Base-by-base conservation (phyloP, 805 yeast genomes). In the Yamadazyma kitorensis region DNA sequence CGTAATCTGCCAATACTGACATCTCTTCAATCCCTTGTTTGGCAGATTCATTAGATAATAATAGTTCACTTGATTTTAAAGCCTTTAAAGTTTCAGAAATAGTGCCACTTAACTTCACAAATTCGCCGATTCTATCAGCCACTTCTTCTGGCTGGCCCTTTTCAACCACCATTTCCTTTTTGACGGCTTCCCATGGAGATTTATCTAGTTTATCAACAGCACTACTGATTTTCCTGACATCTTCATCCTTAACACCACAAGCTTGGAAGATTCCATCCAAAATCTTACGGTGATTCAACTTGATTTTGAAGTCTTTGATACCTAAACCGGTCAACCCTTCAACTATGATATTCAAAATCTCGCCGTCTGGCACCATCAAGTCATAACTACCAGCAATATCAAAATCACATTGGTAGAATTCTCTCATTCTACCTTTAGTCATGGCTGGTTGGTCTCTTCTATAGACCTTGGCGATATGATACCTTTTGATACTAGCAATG, bases 361-460 rank as follows among this genome's bases (percentile, higher is more conserved):
- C 99, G 6, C 97, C 80, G 58, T 93, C 99, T 16, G 98, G 95
- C 29, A 93, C 93, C 98, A 93, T 93, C 18, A 80, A 53, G 53
- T 93, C 98, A 59, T 84, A 91, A 37, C 60, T 63, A 34, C 99
- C 99, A 15, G 99, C 99, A 54, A 93, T 72, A 61, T 93, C 99
- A 52, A 93, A 86, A 68, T 93, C 99, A 71, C 99, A 93, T 68
- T 93, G 99, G 63, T 93, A 93, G 55, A 93, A 93, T 64, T 93
- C 99, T 76, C 99, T 85, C 98, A 93, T 93, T 65, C 99, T 79
- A 42, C 99, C 99, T 65, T 93, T 93, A 33, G 98, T 91, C 98
- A 93, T 93, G 6, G 99, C 99, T 4, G 99, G 99, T 65, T 93
- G 99, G 59, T 93, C 99, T 66, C 99, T 84, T 70, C 99, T 81